Evolutionary conservation across 169 alveolate genomes (phyloP).

Genomic region (Blepharisma undulans): DNA sequence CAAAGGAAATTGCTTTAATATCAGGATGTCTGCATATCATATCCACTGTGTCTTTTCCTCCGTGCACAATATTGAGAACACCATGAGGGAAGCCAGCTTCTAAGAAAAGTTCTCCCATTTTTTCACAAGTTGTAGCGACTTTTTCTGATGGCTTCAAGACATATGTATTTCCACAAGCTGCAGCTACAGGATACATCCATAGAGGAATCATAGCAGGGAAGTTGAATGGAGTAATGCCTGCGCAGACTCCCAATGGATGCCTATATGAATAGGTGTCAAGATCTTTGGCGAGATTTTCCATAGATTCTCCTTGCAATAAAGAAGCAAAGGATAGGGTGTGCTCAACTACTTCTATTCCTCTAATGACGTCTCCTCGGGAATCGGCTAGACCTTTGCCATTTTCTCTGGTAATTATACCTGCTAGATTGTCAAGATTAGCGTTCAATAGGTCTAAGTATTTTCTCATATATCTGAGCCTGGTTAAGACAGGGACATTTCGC

Average conservation of each 20-base stretch:
- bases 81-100: conserved; percentile 81
- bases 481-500: conserved; percentile 42
- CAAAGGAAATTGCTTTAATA: conserved; percentile 84
- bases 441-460: conserved; percentile 52
- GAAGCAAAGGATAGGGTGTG: conserved; percentile 64
- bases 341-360: conserved; percentile 86
- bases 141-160: conserved; percentile 69
- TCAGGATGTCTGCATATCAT: conserved; percentile 78
- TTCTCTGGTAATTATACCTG: conserved; percentile 71
- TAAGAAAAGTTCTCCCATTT: conserved; percentile 50
- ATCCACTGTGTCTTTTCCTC: conserved; percentile 85
- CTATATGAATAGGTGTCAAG: conserved; percentile 81
- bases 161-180: conserved; percentile 78
- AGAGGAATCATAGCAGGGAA: conserved; percentile 90
- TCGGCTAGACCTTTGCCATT: conserved; percentile 84
- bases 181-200: conserved; percentile 88
- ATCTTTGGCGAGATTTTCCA: conserved; percentile 71
- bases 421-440: conserved; percentile 70
- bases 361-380: conserved; percentile 82
- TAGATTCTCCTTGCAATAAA: conserved; percentile 74
- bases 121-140: conserved; percentile 57
- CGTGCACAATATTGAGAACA: conserved; percentile 82
- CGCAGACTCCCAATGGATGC: conserved; percentile 87
- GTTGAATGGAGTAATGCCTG: conserved; percentile 85
- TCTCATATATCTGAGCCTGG: not conserved